Evolutionary conservation across 805 yeast species (phyloP), one percentile per base, ranked within the genome.

Genomic region (Myxozyma sirexii): DNA sequence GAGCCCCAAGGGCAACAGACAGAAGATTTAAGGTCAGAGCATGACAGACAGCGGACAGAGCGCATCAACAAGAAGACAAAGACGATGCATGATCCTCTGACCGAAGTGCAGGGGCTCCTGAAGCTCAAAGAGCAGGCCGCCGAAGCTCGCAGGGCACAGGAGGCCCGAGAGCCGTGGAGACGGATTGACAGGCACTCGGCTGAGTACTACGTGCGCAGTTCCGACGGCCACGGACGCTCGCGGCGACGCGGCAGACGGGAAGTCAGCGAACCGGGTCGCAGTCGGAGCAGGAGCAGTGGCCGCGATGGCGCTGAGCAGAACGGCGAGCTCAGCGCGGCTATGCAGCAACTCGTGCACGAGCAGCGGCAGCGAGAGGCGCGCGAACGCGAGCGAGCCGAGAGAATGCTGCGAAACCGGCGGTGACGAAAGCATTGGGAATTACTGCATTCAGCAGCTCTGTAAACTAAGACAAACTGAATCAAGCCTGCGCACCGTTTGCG

Each of bases 351-450:
- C 10, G 35, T 38, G 37, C 31, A 26, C 23, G 43, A 56, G 53
- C 60, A 57, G 57, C 33, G 38, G 38, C 35, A 21, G 42, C 61
- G 61, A 54, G 61, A 57, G 46, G 49, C 19, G 15, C 44, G 47
- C 13, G 62, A 58, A 37, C 45, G 43, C 10, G 31, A 29, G 21
- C 29, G 26, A 21, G 62, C 62, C n/a, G 45, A 33, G 17, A 17
- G 21, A 19, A 23, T 42, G 44, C 50, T 56, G 8, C 56, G 56
- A 17, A 17, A 12, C n/a, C 17, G 15, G 31, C 47, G 47, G 29
- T 43, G 23, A 19, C 7, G 19, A 21, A 17, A 13, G n/a, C n/a
- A n/a, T n/a, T n/a, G n/a, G n/a, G n/a, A n/a, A n/a, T n/a, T n/a
- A n/a, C n/a, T n/a, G n/a, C n/a, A n/a, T n/a, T n/a, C n/a, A n/a